Conservation (phyloP, 257 asterid species). For the Nicotiana tomentosiformis region DNA sequence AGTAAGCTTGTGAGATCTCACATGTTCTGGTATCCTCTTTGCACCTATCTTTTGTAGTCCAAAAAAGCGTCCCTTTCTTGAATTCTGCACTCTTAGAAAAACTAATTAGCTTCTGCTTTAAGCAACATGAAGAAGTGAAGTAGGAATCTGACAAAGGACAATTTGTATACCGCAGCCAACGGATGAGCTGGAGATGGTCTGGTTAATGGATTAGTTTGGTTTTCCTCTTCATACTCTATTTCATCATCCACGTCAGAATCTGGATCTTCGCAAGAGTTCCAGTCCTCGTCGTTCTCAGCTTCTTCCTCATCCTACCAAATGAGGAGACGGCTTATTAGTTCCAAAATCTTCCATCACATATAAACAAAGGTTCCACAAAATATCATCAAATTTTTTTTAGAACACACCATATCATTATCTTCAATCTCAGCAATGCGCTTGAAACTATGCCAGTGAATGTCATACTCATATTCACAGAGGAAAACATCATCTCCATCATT, state of each 20-base stretch:
- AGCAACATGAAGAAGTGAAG: constrained; percentile 13
- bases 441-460: constrained; percentile 69
- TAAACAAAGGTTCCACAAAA: neutral
- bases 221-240: constrained; percentile 46
- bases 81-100: constrained; percentile 47
- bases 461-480: constrained; percentile 85
- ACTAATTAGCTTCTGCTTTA: constrained; percentile 22
- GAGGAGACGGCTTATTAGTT: constrained; percentile 9
- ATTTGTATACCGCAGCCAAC: constrained; percentile 67
- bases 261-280: constrained; percentile 48
- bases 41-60: constrained; percentile 91
- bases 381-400: neutral
- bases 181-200: constrained; percentile 43
- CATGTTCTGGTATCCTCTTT: constrained; percentile 83
- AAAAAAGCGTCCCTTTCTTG: constrained; percentile 57
- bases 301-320: constrained; percentile 54
- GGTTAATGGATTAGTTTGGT: constrained; percentile 21
- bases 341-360: constrained; percentile 16
- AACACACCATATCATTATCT: constrained; percentile 44
- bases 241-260: constrained; percentile 51
- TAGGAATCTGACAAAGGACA: constrained; percentile 9
- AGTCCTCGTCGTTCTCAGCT: constrained; percentile 49
- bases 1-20: constrained; percentile 76
- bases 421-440: constrained; percentile 75
- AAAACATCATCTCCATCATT: constrained; percentile 89